Conservation (phyloP, 179 eudicot genomes). For the Gypsophila paniculata region DNA sequence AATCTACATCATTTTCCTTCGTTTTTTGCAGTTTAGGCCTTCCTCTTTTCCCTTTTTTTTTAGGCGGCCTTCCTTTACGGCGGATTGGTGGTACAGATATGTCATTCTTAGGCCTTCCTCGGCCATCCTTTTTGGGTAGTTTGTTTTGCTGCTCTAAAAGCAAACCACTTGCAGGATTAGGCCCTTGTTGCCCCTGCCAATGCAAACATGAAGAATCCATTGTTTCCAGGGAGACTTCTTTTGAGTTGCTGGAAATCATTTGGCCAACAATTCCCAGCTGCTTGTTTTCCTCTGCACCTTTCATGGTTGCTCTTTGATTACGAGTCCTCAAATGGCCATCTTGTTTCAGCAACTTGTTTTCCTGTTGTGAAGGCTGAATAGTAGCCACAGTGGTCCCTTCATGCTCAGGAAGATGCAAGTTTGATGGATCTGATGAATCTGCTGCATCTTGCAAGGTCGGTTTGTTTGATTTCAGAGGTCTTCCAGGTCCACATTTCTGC, state of each 20-base stretch:
- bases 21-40: background rate
- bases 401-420: background rate
- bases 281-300: constrained; percentile 4
- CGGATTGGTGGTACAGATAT: background rate
- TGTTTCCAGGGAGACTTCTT: too few species aligned
- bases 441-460: constrained; percentile 6
- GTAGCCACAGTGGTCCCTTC: background rate
- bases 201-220: too few species aligned
- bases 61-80: background rate
- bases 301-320: background rate
- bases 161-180: too few species aligned
- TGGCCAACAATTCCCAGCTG: background rate
- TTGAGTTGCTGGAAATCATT: too few species aligned
- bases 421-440: background rate
- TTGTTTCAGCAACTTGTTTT: background rate
- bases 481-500: constrained; percentile 12
- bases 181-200: too few species aligned
- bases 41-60: background rate
- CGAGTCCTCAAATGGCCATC: background rate
- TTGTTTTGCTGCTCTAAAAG: too few species aligned
- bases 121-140: too few species aligned
- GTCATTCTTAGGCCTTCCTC: background rate
- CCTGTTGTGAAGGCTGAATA: background rate
- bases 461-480: constrained; percentile 9
- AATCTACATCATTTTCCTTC: background rate